Evolutionary conservation across 768 basidiomycete species (phyloP).

Genomic region (Lactarius deliciosus): DNA sequence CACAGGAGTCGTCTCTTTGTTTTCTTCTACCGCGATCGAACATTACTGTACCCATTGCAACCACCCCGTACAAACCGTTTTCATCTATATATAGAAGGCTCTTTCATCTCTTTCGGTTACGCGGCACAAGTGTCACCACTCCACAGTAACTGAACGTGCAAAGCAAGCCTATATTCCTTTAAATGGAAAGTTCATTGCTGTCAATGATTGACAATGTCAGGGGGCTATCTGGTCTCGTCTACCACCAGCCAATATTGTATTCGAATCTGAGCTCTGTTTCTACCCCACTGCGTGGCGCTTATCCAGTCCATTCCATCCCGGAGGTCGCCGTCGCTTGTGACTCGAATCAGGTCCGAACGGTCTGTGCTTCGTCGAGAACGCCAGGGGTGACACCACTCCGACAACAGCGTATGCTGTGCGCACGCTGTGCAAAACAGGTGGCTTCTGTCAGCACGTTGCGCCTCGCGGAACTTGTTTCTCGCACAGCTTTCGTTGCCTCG

Average conservation of each 20-base stretch:
- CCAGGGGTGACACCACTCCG: constrained; percentile 9
- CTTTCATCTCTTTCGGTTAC: constrained; percentile 25
- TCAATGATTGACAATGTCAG: constrained; percentile 20
- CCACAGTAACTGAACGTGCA: constrained; percentile 2
- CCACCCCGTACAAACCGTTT: constrained; percentile 20
- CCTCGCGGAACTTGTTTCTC: constrained; percentile 1
- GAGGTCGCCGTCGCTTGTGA: constrained; percentile 7
- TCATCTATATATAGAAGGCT: constrained; percentile 21
- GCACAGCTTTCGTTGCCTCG: neutral
- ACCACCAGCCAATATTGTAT: neutral
- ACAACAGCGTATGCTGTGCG: constrained; percentile 21
- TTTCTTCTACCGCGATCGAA: constrained; percentile 13
- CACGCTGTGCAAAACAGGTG: neutral
- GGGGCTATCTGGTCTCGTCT: constrained; percentile 11
- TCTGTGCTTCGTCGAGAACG: neutral
- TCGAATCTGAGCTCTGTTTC: neutral
- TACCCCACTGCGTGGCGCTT: neutral
- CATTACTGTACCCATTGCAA: constrained; percentile 17
- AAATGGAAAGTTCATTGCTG: constrained; percentile 21
- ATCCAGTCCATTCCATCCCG: neutral
- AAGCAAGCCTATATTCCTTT: neutral
- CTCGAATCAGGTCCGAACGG: neutral
- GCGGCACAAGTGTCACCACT: neutral
- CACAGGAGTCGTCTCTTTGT: neutral
- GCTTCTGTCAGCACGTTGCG: neutral